A percentile compares a stretch with the other conserved stretches of the same genome.
phyloP scores from a whole-genome alignment of 129 eudicot species.

The Escallonia herrerae region DNA sequence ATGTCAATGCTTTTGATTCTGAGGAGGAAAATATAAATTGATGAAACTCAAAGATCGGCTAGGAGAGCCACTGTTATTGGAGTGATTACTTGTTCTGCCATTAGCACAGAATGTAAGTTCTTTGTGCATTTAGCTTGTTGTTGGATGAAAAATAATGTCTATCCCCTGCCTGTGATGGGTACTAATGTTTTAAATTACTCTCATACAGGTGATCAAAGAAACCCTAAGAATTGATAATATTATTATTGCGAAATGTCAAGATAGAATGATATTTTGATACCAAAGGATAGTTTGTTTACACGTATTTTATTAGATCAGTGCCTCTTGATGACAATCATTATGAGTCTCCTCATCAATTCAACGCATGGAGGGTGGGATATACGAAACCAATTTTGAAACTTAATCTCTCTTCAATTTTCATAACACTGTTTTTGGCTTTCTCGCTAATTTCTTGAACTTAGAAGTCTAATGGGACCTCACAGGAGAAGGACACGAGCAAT shows the following conservation, averaged over 20 bases:
- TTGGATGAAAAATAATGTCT: too few species aligned
- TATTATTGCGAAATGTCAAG: constrained; percentile 80
- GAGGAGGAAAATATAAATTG: constrained; percentile 80
- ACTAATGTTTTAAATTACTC: too few species aligned
- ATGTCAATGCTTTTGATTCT: too few species aligned
- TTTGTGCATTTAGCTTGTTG: neutral
- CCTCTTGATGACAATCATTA: constrained; percentile 71
- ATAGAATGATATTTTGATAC: constrained; percentile 78
- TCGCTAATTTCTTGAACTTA: too few species aligned
- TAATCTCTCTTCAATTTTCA: neutral
- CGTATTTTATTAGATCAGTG: constrained; percentile 85
- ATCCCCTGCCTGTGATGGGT: too few species aligned
- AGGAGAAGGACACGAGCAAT: constrained; percentile 53
- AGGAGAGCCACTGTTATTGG: constrained; percentile 56
- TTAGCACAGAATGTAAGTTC: constrained; percentile 71
- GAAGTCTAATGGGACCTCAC: neutral
- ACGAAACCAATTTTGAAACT: constrained; percentile 4
- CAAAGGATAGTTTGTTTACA: constrained; percentile 83
- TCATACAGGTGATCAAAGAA: constrained; percentile 72
- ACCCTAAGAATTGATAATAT: constrained; percentile 71
- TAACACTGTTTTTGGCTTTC: too few species aligned
- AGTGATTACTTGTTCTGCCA: constrained; percentile 65
- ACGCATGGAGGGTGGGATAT: constrained; percentile 99
- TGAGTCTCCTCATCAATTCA: constrained; percentile 60
- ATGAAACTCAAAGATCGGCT: constrained; percentile 56